phyloP scores from a whole-genome alignment of 345 rosid species.

The Citrus inodora region DNA sequence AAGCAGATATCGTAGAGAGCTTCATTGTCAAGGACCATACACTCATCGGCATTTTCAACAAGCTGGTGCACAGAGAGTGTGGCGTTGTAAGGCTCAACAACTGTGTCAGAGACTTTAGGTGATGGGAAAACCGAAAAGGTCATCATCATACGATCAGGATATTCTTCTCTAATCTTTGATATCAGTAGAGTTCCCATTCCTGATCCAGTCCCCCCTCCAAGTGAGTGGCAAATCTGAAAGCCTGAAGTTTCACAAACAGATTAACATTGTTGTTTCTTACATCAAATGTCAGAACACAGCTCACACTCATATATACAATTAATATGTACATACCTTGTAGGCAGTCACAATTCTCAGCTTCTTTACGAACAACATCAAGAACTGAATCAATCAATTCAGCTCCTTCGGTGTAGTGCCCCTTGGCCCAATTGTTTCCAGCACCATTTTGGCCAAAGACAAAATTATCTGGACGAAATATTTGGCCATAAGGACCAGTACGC shows the following conservation, averaged over 20 bases:
- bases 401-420: slow-evolving; percentile 65
- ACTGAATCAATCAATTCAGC: slow-evolving; percentile 60
- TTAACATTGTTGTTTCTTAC: neutral
- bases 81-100: slow-evolving; percentile 62
- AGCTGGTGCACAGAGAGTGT: slow-evolving; percentile 63
- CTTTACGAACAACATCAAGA: slow-evolving; percentile 56
- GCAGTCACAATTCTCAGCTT: slow-evolving; percentile 64
- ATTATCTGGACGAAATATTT: slow-evolving; percentile 65
- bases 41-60: slow-evolving; percentile 62
- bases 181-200: slow-evolving; percentile 63
- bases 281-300: neutral
- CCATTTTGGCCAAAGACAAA: slow-evolving; percentile 61
- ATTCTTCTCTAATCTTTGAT: slow-evolving; percentile 61
- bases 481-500: slow-evolving; percentile 46
- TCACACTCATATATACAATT: neutral
- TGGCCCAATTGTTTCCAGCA: slow-evolving; percentile 67
- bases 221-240: slow-evolving; percentile 57
- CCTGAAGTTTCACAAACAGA: slow-evolving; percentile 20
- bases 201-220: slow-evolving; percentile 64
- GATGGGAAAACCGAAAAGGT: slow-evolving; percentile 63
- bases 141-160: slow-evolving; percentile 60
- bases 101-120: slow-evolving; percentile 61
- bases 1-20: slow-evolving; percentile 67
- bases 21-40: slow-evolving; percentile 64
- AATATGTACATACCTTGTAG: slow-evolving; percentile 38